phyloP scores from a whole-genome alignment of 1,139 yeast species.

The Suhomyces wounanorum region DNA sequence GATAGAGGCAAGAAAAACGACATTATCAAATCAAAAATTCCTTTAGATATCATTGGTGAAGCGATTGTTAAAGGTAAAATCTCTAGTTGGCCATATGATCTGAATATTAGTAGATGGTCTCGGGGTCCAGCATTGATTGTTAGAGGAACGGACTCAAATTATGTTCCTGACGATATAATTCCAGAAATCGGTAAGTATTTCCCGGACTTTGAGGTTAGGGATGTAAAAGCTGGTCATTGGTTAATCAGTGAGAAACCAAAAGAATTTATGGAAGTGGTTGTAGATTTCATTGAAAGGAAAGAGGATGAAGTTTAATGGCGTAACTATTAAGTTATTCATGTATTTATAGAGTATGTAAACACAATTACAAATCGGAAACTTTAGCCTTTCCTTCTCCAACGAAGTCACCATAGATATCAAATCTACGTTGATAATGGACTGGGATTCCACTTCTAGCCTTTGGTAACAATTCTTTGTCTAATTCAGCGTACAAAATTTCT shows the following conservation, averaged over 20 bases:
- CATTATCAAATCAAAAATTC: slow-evolving; percentile 55
- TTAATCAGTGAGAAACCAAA: slow-evolving; percentile 76
- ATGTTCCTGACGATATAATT: slow-evolving; percentile 83
- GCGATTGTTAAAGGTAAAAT: slow-evolving; percentile 63
- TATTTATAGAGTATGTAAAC: background rate
- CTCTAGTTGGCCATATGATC: slow-evolving; percentile 77
- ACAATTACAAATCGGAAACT: slow-evolving; percentile 34
- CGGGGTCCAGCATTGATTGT: slow-evolving; percentile 73
- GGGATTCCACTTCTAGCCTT: slow-evolving; percentile 75
- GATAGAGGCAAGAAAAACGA: slow-evolving; percentile 46
- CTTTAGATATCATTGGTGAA: slow-evolving; percentile 66
- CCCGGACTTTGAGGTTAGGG: slow-evolving; percentile 74
- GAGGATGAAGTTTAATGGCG: slow-evolving; percentile 42
- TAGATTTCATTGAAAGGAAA: slow-evolving; percentile 58
- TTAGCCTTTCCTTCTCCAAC: slow-evolving; percentile 44
- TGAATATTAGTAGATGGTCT: slow-evolving; percentile 54
- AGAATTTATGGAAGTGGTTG: slow-evolving; percentile 61
- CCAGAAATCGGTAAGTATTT: slow-evolving; percentile 76
- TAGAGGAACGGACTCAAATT: slow-evolving; percentile 74
- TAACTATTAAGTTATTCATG: background rate
- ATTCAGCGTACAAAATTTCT: slow-evolving; percentile 75
- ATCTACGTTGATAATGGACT: slow-evolving; percentile 75
- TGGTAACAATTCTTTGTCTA: slow-evolving; percentile 64
- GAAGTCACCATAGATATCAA: slow-evolving; percentile 79
- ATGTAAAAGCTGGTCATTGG: slow-evolving; percentile 91